phyloP scores from a whole-genome alignment of 106 monocot genomes.

The Hemerocallis citrina region DNA sequence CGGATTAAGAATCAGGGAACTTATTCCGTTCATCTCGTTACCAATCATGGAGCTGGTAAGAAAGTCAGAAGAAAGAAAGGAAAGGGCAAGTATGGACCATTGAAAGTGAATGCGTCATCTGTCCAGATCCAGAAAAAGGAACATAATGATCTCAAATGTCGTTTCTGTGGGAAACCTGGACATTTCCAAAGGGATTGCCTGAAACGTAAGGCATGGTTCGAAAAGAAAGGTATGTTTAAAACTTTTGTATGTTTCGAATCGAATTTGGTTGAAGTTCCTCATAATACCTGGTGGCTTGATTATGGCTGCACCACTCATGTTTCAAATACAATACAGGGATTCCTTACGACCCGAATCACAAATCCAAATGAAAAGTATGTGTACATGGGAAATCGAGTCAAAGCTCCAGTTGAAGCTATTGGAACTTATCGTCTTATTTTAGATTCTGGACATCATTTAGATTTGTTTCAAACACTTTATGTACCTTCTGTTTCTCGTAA shows the following conservation, averaged over 20 bases:
- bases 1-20: conserved; percentile 1
- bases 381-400: conserved; percentile 1
- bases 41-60: background rate
- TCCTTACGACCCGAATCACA: conserved; percentile 10
- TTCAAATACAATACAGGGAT: conserved; percentile 9
- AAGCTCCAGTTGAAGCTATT: conserved; percentile 8
- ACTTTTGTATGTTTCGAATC: conserved; percentile 3
- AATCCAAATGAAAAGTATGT: background rate
- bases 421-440: conserved; percentile 1
- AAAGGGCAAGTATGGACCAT: background rate
- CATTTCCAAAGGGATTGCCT: conserved; percentile 4
- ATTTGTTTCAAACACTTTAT: conserved; percentile 15
- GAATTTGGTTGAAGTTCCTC: background rate
- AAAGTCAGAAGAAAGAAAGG: background rate
- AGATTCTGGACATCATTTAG: conserved; percentile 1
- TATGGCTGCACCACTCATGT: conserved; percentile 2
- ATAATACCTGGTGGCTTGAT: conserved; percentile 6
- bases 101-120: background rate
- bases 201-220: conserved; percentile 13
- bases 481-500: background rate
- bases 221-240: conserved; percentile 14
- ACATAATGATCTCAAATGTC: too few species aligned
- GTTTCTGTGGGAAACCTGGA: conserved; percentile 4
- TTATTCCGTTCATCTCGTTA: background rate
- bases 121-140: background rate